phyloP scores from a whole-genome alignment of 2,329 filamentous ascomycete genomes.

The Reticulascus tulasneorum region DNA sequence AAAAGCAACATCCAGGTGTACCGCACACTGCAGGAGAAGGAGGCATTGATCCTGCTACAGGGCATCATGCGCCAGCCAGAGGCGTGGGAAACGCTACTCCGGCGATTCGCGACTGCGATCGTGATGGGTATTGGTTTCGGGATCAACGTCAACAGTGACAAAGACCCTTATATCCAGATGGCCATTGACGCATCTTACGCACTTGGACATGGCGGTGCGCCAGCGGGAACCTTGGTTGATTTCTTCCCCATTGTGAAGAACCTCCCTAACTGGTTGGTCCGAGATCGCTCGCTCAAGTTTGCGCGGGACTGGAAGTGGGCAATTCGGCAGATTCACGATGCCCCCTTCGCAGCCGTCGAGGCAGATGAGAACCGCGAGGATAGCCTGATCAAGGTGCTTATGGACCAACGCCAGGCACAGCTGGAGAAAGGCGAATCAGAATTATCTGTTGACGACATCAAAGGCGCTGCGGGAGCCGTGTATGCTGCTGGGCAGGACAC shows the following conservation, averaged over 20 bases:
- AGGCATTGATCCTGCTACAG: slow-evolving; percentile 17
- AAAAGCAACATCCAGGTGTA: slow-evolving; percentile 29
- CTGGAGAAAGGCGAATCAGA: slow-evolving; percentile 26
- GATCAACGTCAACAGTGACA: slow-evolving; percentile 29
- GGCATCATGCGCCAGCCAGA: slow-evolving; percentile 26
- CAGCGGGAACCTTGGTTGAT: slow-evolving; percentile 38
- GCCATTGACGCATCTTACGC: slow-evolving; percentile 16
- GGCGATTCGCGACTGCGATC: slow-evolving; percentile 35
- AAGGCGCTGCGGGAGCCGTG: slow-evolving; percentile 42
- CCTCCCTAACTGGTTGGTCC: slow-evolving; percentile 30
- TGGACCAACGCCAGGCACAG: slow-evolving; percentile 19
- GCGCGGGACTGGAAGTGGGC: slow-evolving; percentile 24
- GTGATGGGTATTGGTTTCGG: slow-evolving; percentile 41
- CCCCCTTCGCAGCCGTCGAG: slow-evolving; percentile 29
- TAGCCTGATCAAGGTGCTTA: slow-evolving; percentile 19
- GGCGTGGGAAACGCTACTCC: slow-evolving; percentile 32
- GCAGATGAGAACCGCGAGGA: not conserved
- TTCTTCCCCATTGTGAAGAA: slow-evolving; percentile 40
- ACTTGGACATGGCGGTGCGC: slow-evolving; percentile 28
- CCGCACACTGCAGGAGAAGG: slow-evolving; percentile 19
- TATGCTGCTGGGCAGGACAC: slow-evolving; percentile 44
- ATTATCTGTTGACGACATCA: slow-evolving; percentile 38
- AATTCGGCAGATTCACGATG: slow-evolving; percentile 37
- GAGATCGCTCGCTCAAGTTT: slow-evolving; percentile 25
- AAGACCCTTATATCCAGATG: slow-evolving; percentile 28